Evolutionary conservation across 2,329 filamentous ascomycete species (phyloP).

Genomic region (Colletotrichum abscissum): DNA sequence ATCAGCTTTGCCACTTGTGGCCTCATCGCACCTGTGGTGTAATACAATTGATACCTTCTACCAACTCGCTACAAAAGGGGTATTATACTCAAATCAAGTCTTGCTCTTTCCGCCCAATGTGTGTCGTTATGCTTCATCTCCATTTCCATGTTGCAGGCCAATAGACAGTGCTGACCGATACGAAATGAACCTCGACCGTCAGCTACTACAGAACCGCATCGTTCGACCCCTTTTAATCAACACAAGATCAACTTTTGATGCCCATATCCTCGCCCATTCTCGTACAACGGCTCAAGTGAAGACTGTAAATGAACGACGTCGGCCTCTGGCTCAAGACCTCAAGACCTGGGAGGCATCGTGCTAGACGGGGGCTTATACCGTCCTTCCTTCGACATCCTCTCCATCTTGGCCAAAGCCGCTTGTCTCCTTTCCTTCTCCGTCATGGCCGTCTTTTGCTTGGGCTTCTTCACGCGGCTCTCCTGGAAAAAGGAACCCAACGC

Average conservation of each 20-base stretch:
- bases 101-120: not conserved
- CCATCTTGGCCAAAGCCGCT: conserved; percentile 7
- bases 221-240: not conserved
- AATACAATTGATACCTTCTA: not conserved
- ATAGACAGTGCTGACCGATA: not conserved
- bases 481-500: conserved; percentile 11
- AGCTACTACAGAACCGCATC: not conserved
- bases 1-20: not conserved
- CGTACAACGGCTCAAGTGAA: too few species aligned
- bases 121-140: not conserved
- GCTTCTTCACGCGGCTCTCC: conserved; percentile 29
- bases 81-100: not conserved
- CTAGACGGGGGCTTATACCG: conserved; percentile 4
- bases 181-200: not conserved
- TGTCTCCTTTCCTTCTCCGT: conserved; percentile 7
- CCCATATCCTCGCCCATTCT: not conserved
- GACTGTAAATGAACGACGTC: not conserved
- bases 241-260: not conserved
- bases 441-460: conserved; percentile 18
- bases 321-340: not conserved
- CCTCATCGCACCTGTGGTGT: not conserved
- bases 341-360: conserved; percentile 6
- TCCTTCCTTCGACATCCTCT: conserved; percentile 22
- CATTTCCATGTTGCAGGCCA: not conserved
- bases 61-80: not conserved